These are phyloP conservation scores for Erythrobasidium yunnanense DNA, from an alignment of 768 basidiomycete genomes.

Conservation along the genomic window DNA sequence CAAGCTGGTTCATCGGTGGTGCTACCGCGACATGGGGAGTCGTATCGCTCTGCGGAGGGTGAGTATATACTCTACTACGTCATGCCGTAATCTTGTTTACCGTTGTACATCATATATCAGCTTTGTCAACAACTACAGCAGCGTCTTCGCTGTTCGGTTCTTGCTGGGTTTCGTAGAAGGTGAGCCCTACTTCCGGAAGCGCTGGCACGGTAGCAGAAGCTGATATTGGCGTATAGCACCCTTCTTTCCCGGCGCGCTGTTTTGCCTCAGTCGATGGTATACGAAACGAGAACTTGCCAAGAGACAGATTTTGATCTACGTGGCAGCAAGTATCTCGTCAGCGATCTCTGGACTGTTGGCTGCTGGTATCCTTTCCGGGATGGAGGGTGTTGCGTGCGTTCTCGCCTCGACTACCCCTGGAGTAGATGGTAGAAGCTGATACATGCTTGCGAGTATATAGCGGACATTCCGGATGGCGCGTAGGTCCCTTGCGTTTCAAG, in stretches of 20 bases:
- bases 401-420: not conserved
- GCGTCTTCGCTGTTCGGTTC: slow-evolving; percentile 1
- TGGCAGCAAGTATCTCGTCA: not conserved
- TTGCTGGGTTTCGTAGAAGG: not conserved
- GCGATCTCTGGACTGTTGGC: not conserved
- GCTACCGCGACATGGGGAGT: not conserved
- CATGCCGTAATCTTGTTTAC: not conserved
- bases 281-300: not conserved
- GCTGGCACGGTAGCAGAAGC: not conserved
- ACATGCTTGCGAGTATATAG: not conserved
- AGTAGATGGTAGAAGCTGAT: not conserved
- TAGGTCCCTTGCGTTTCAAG: not conserved
- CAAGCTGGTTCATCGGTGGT: not conserved
- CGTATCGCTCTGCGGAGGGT: slow-evolving; percentile 1
- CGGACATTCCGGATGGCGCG: not conserved
- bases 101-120: not conserved
- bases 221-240: not conserved
- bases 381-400: not conserved
- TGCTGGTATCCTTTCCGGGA: not conserved
- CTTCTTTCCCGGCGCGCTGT: not conserved
- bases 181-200: not conserved
- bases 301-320: not conserved
- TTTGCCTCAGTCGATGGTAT: not conserved
- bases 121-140: not conserved
- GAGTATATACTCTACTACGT: not conserved